A percentile compares a stretch with the other conserved stretches of the same genome.
Evolutionary conservation across 2,329 filamentous ascomycete species (phyloP).

Genomic region (Amesomyces nigricolor): DNA sequence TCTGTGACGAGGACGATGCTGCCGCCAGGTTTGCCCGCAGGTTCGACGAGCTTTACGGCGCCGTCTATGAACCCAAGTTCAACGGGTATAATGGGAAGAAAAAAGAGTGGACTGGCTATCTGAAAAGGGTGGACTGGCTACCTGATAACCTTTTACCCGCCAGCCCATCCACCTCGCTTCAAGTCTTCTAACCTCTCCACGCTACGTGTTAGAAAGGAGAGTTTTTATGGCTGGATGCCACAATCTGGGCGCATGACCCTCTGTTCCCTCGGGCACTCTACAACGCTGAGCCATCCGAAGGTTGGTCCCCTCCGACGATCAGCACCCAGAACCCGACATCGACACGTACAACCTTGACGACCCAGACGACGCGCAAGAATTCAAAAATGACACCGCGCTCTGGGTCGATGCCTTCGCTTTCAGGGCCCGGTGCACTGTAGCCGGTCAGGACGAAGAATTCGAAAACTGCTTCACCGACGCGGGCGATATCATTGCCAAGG

Average conservation of each 20-base stretch:
- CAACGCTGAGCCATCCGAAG: too few species aligned
- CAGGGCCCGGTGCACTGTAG: neutral
- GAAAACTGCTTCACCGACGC: neutral
- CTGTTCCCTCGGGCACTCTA: too few species aligned
- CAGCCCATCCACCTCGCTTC: too few species aligned
- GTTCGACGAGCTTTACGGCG: constrained; percentile 4
- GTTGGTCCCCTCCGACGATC: too few species aligned
- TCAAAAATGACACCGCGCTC: neutral
- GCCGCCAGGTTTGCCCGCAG: neutral
- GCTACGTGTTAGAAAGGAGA: too few species aligned
- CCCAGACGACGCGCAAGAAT: neutral
- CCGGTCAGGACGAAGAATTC: neutral
- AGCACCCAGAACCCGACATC: too few species aligned
- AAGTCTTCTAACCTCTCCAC: too few species aligned
- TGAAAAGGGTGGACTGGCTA: constrained; percentile 5
- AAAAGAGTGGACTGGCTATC: constrained; percentile 9
- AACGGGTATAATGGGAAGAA: neutral
- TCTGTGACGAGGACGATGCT: neutral
- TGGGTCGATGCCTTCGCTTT: neutral
- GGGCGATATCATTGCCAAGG: neutral
- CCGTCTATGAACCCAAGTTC: constrained; percentile 1
- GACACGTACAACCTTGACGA: neutral
- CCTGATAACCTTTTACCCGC: constrained; percentile 1
- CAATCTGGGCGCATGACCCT: neutral
- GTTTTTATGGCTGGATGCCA: neutral